Conservation (phyloP, 169 alveolate genomes). For the Eimeria sp. region DNA sequence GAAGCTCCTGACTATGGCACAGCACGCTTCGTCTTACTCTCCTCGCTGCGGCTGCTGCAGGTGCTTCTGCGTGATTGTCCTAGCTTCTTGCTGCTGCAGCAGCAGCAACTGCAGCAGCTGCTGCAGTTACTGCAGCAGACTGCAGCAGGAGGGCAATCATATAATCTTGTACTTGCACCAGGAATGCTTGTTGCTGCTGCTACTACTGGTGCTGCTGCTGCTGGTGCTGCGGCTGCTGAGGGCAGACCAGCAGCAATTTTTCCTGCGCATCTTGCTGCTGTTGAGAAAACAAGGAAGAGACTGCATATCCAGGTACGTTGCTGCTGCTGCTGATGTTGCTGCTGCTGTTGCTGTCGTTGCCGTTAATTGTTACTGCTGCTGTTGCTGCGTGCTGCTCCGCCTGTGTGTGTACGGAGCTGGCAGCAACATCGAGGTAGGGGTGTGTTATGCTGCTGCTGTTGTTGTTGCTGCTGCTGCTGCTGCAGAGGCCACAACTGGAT, state of each 20-base stretch:
- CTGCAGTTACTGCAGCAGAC: slow-evolving; percentile 39
- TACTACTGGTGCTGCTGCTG: slow-evolving; percentile 8
- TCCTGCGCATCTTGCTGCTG: slow-evolving; percentile 38
- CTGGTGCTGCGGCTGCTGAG: neutral
- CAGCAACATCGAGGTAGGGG: neutral
- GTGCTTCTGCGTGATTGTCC: slow-evolving; percentile 66
- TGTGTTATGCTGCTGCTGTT: neutral
- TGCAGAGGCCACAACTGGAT: slow-evolving; percentile 40
- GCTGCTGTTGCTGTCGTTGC: slow-evolving; percentile 5
- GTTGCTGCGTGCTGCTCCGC: neutral
- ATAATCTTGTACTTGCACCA: slow-evolving; percentile 36
- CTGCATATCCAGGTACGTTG: slow-evolving; percentile 36
- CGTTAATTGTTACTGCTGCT: neutral
- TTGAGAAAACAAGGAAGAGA: slow-evolving; percentile 13
- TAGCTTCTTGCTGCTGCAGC: slow-evolving; percentile 36
- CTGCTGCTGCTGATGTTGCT: neutral
- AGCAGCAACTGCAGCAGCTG: slow-evolving; percentile 54
- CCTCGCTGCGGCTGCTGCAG: slow-evolving; percentile 57
- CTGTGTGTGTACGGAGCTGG: neutral
- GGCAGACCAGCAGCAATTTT: slow-evolving; percentile 22
- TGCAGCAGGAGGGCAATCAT: slow-evolving; percentile 40
- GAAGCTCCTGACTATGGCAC: neutral
- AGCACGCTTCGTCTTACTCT: slow-evolving; percentile 46
- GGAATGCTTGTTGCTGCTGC: slow-evolving; percentile 62
- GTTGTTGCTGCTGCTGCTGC: slow-evolving; percentile 13